Evolutionary conservation across 495 filamentous ascomycete species (phyloP).

Genomic region (Glarea lozoyensis): DNA sequence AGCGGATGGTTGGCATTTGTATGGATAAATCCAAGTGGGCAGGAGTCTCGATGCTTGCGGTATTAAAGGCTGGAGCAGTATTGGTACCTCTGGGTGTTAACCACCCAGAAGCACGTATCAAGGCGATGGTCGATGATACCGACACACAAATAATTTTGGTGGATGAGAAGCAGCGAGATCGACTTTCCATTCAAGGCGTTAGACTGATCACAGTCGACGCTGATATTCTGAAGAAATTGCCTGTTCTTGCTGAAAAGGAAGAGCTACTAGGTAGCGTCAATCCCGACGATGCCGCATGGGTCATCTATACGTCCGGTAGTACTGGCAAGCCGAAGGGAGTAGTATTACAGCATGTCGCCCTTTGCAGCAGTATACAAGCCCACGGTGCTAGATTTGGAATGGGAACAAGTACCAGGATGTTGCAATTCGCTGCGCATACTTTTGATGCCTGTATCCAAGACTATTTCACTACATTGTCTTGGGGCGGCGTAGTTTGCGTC

Average conservation of each 20-base stretch:
- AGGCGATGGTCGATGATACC: not conserved
- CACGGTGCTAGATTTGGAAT: not conserved
- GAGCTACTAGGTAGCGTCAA: not conserved
- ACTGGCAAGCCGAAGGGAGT: conserved; percentile 91
- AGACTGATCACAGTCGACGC: not conserved
- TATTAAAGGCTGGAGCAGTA: conserved; percentile 33
- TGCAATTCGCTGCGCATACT: conserved; percentile 19
- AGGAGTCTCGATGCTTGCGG: conserved; percentile 37
- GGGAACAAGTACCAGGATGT: not conserved
- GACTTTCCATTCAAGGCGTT: not conserved
- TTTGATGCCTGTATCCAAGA: conserved; percentile 83
- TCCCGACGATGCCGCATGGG: conserved; percentile 18
- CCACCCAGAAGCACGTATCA: conserved; percentile 19
- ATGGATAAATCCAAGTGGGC: conserved; percentile 15
- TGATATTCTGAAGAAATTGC: not conserved
- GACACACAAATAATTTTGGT: not conserved
- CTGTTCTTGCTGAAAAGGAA: not conserved
- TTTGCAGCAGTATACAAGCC: conserved; percentile 9
- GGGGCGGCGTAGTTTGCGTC: conserved; percentile 46
- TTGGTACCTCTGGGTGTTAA: conserved; percentile 44
- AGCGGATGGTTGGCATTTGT: conserved; percentile 10
- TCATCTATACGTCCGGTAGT: conserved; percentile 97
- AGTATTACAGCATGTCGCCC: conserved; percentile 64
- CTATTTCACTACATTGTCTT: conserved; percentile 67
- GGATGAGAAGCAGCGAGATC: not conserved